Evolutionary conservation across 108 stramenopile genomes (phyloP), one percentile per base, ranked within the genome.

Genomic region (Cyclostephanos tholiformis): DNA sequence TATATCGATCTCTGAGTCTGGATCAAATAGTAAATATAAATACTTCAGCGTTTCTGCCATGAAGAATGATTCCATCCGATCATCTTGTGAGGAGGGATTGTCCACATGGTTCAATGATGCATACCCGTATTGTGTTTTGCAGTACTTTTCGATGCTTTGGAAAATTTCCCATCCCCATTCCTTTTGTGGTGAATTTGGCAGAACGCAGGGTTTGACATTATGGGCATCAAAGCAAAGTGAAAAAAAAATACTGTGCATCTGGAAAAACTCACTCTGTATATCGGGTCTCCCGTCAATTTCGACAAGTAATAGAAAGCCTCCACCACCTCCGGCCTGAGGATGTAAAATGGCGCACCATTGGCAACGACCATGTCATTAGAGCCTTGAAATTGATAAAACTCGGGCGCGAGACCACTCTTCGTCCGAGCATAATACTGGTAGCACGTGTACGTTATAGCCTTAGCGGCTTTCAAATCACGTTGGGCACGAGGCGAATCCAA

Each of bases 161-260:
- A 93, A 99, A 9, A 98, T 85, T 71, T 97, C 92, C 97, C 97
- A 98, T 26, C 96, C 95, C 97, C 97, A 99, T 70, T 99, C 97
- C 36, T 82, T 50, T 67, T 17, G 59, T 60, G 5, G 16, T 9
- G 32, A 19, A 9, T 83, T 51, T 46, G 68, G 69, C 79, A 75
- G 67, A 57, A 35, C 36, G 57, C 10, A 79, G 67, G 46, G 84
- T 86, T 9, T 85, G 75, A 39, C 25, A 69, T 83, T 48, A 35
- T 66, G 80, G 38, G 76, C 85, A 78, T 82, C 84, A 9, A 85
- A 78, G 2, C 44, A 14, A n/a, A n/a, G 0, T 46, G 44, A 46
- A 17, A 17, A 46, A 46, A 13, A 46, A 46, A 46, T 46, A 14
- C 44, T 2, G 44, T 46, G 25, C 26, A 55, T 8, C 25, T 55